phyloP scores from a whole-genome alignment of 1,139 yeast genomes.

The Saccharomyces hybrid region DNA sequence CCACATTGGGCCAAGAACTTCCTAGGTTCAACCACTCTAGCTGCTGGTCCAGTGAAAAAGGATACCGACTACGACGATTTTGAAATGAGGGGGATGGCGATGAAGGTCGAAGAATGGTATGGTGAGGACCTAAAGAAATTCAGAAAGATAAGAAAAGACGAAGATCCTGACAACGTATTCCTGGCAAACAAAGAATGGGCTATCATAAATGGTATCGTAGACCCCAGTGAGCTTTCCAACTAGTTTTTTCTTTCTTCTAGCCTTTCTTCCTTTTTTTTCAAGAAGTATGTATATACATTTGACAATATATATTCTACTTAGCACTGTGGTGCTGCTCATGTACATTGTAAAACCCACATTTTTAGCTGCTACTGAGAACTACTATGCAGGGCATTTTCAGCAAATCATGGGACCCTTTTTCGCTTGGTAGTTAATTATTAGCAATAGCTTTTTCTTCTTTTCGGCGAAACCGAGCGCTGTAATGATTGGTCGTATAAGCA shows the following conservation, averaged over 20 bases:
- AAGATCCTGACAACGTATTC: constrained; percentile 80
- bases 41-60: constrained; percentile 28
- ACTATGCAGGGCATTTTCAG: neutral
- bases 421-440: neutral
- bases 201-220: constrained; percentile 63
- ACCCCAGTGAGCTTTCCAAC: constrained; percentile 6
- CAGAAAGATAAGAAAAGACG: constrained; percentile 52
- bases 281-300: constrained; percentile 1
- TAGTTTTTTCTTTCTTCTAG: neutral
- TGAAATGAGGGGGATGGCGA: constrained; percentile 73
- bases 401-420: neutral
- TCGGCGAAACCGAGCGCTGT: neutral
- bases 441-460: neutral
- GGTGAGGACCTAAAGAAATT: constrained; percentile 60
- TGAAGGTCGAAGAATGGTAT: constrained; percentile 68
- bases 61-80: constrained; percentile 45
- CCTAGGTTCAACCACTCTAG: constrained; percentile 50
- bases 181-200: constrained; percentile 75
- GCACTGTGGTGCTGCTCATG: neutral
- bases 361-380: neutral
- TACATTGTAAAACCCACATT: neutral
- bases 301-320: neutral
- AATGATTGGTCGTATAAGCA: constrained; percentile 1
- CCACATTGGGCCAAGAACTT: constrained; percentile 99
- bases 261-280: neutral